These are phyloP conservation scores for Ceratocystis lukuohia DNA, from an alignment of 2,329 filamentous ascomycete species.

Conservation along the genomic window DNA sequence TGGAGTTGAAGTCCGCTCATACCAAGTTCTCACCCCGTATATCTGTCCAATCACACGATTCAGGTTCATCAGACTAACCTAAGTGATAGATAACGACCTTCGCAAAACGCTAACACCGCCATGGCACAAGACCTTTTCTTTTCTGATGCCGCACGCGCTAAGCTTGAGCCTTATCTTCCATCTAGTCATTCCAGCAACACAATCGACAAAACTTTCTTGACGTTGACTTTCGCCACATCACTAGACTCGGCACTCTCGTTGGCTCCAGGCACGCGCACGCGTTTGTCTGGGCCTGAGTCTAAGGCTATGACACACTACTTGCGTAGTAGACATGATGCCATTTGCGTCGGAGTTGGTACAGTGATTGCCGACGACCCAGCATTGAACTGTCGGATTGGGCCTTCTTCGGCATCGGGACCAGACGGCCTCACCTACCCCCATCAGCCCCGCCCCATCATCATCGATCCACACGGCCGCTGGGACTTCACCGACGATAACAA, in stretches of 20 bases:
- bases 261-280: conserved; percentile 65
- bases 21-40: too few species aligned
- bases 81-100: background rate
- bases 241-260: conserved; percentile 71
- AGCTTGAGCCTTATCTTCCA: conserved; percentile 28
- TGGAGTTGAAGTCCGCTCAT: too few species aligned
- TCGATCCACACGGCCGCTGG: conserved; percentile 73
- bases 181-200: conserved; percentile 7
- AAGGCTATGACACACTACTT: conserved; percentile 92
- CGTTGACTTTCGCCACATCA: conserved; percentile 81
- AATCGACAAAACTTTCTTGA: conserved; percentile 39
- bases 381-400: conserved; percentile 62
- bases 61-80: background rate
- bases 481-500: conserved; percentile 44
- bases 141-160: conserved; percentile 24
- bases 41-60: too few species aligned
- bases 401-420: conserved; percentile 27
- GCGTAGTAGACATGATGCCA: conserved; percentile 68
- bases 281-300: conserved; percentile 66
- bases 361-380: conserved; percentile 73
- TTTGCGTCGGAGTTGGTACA: conserved; percentile 73
- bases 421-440: conserved; percentile 4
- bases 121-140: conserved; percentile 29
- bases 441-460: conserved; percentile 68
- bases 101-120: background rate